Base-by-base conservation (phyloP, 805 yeast species). In the Metschnikowia cubensis region DNA sequence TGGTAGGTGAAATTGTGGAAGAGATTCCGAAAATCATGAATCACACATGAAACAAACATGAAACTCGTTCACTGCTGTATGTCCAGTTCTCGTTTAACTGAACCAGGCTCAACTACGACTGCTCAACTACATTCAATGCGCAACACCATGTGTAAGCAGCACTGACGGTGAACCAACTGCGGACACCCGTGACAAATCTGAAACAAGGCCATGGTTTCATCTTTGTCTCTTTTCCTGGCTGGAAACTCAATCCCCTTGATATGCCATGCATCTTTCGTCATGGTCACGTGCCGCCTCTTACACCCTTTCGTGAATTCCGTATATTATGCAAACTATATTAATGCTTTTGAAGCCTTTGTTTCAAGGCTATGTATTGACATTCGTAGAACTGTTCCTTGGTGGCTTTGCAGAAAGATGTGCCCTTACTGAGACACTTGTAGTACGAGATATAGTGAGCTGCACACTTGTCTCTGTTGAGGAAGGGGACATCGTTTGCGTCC, bases 301-400 rank as follows among this genome's bases (percentile, higher is more conserved):
- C 41, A 22, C 41, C 32, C 41, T 4, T 14, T 22, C 37, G 31
- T 13, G 21, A 33, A 32, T n/a, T 42, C 39, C 39, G 46, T 43
- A 25, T 39, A 36, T 35, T 49, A 53, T 55, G 55, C 57, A 40
- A 43, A 35, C 41, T 21, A 18, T 18, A 21, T 48, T 42, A 55
- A 56, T 60, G 61, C 44, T 50, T 55, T n/a, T 61, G 67, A 45
- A 73, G 73, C 63, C 77, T 69, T 48, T 71, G 67, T 59, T 73
- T 71, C 61, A 73, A 72, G 21, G 71, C 66, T 39, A 64, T 57
- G 58, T 73, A 73, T 55, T 71, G 76, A 54, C 77, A 73, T 59
- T 73, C 71, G 64, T 71, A 73, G 53, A 71, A 72, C 54, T 66
- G 70, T 48, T 73, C 77, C 61, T 73, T 73, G 43, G 75, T 62